phyloP scores from a whole-genome alignment of 345 rosid genomes.

The Cochlearia excelsa region DNA sequence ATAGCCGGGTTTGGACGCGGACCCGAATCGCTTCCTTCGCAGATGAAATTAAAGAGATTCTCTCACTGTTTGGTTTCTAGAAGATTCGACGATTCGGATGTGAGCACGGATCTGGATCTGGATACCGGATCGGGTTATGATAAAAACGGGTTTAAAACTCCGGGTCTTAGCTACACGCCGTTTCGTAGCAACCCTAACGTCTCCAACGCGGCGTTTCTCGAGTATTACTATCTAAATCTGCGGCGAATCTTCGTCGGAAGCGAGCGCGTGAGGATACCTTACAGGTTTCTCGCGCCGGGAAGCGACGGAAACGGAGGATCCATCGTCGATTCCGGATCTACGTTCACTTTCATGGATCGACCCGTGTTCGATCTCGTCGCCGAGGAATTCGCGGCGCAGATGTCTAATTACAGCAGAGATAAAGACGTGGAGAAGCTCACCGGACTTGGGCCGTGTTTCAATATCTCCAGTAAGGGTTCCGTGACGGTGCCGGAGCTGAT shows the following conservation, averaged over 20 bases:
- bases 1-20: constrained; percentile 87
- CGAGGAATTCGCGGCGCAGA: constrained; percentile 52
- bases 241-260: constrained; percentile 63
- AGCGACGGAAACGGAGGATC: constrained; percentile 75
- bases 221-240: constrained; percentile 59
- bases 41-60: constrained; percentile 62
- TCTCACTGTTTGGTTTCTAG: constrained; percentile 78
- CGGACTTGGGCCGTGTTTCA: constrained; percentile 71
- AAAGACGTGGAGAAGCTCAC: constrained; percentile 39
- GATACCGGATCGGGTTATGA: constrained; percentile 45
- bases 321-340: constrained; percentile 86
- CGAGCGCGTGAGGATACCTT: constrained; percentile 54
- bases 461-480: constrained; percentile 47
- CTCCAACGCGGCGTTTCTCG: constrained; percentile 39
- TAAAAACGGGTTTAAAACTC: constrained; percentile 38
- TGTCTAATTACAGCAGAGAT: constrained; percentile 54
- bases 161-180: constrained; percentile 62
- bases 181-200: constrained; percentile 48
- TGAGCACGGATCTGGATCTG: constrained; percentile 54
- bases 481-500: constrained; percentile 45
- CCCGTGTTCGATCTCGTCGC: constrained; percentile 53
- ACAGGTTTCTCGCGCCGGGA: constrained; percentile 51
- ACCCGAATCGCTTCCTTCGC: constrained; percentile 63
- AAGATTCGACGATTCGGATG: constrained; percentile 56
- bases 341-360: constrained; percentile 79